Evolutionary conservation across 108 stramenopile species (phyloP).

Genomic region (Licmophora abbreviata): DNA sequence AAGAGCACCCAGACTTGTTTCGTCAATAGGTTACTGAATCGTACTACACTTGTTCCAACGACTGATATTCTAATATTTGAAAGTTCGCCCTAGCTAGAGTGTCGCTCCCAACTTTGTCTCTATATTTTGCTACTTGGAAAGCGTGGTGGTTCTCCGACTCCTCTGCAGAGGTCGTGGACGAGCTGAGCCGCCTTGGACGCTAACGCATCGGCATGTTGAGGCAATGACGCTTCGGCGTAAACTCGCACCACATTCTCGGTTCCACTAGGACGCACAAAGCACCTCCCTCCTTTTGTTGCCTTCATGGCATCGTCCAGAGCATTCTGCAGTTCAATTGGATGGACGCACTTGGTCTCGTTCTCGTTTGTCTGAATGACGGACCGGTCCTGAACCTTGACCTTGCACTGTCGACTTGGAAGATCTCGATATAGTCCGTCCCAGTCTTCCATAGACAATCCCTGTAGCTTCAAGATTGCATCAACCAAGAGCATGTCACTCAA

Average conservation of each 20-base stretch:
- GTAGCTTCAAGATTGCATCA: constrained; percentile 74
- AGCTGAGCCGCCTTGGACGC: constrained; percentile 60
- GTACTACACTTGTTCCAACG: too few species aligned
- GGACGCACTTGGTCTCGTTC: constrained; percentile 83
- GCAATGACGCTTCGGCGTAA: constrained; percentile 90
- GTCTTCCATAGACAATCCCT: constrained; percentile 48
- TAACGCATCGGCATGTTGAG: constrained; percentile 55
- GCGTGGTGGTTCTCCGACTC: constrained; percentile 51
- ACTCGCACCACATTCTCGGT: constrained; percentile 99
- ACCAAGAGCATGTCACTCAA: constrained; percentile 90
- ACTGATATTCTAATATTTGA: too few species aligned
- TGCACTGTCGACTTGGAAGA: constrained; percentile 89
- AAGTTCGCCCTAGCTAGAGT: too few species aligned
- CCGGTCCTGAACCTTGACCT: constrained; percentile 88
- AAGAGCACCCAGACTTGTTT: too few species aligned
- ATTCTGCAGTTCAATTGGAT: constrained; percentile 76
- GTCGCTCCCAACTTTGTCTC: too few species aligned
- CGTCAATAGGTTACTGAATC: too few species aligned
- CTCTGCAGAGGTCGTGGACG: constrained; percentile 57
- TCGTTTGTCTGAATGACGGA: constrained; percentile 68
- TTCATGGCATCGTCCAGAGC: constrained; percentile 66
- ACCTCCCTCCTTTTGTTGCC: constrained; percentile 32
- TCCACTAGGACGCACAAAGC: constrained; percentile 96
- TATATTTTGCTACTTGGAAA: constrained; percentile 7
- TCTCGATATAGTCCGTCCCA: constrained; percentile 88